Evolutionary conservation across 2,329 filamentous ascomycete genomes (phyloP).

Genomic region (Epichloe sibirici): DNA sequence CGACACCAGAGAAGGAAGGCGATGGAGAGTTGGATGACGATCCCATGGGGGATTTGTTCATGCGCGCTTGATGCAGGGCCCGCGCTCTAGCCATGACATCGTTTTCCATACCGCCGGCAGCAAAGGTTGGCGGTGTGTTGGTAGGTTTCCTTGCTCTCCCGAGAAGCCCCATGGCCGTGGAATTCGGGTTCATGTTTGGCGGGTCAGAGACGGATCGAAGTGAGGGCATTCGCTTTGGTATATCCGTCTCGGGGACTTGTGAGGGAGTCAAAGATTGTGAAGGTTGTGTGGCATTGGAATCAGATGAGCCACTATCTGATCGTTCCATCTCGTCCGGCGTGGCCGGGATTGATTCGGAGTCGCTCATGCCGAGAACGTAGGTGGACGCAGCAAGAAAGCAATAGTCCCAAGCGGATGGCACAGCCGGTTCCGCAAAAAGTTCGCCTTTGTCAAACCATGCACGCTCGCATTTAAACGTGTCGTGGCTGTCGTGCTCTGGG

Average conservation of each 20-base stretch:
- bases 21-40: constrained; percentile 19
- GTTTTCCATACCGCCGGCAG: constrained; percentile 22
- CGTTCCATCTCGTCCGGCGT: constrained; percentile 34
- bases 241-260: constrained; percentile 23
- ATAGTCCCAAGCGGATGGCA: constrained; percentile 5
- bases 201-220: constrained; percentile 49
- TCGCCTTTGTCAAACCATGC: constrained; percentile 4
- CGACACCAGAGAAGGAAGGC: constrained; percentile 20
- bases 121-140: constrained; percentile 25
- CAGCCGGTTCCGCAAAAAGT: constrained; percentile 2
- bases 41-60: constrained; percentile 24
- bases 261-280: constrained; percentile 37
- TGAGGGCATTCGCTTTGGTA: constrained; percentile 42
- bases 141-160: constrained; percentile 49
- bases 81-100: constrained; percentile 35
- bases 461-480: background rate
- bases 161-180: constrained; percentile 69
- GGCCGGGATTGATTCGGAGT: constrained; percentile 27
- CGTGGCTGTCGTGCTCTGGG: background rate
- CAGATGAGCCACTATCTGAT: constrained; percentile 16
- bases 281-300: constrained; percentile 28
- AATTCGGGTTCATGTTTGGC: constrained; percentile 62
- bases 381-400: constrained; percentile 1
- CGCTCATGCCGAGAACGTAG: constrained; percentile 10
- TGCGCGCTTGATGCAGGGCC: constrained; percentile 33